Conservation (phyloP, 176 grass and related monocot species). For the Oryza glumipatula region DNA sequence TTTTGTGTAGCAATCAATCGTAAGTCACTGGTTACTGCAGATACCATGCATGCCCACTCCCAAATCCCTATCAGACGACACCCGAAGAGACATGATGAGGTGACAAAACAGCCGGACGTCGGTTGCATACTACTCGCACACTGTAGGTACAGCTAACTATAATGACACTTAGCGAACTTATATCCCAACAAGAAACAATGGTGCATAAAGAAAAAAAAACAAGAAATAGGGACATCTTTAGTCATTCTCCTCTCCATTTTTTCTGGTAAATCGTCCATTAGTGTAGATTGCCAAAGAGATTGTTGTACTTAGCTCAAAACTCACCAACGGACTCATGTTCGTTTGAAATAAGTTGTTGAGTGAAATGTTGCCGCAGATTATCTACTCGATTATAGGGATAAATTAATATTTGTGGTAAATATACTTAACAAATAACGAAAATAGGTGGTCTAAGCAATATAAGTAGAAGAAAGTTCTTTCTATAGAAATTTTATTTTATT, state of each 20-base stretch:
- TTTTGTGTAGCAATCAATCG: neutral
- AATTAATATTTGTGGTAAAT: no score
- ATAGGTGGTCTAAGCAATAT: no score
- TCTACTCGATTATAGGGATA: no score
- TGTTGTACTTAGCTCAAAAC: no score
- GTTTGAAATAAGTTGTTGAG: no score
- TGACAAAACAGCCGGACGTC: constrained; percentile 20
- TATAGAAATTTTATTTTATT: no score
- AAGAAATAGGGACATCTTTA: neutral
- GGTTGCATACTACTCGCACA: constrained; percentile 1
- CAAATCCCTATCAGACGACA: neutral
- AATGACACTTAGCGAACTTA: neutral
- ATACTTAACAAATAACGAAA: no score
- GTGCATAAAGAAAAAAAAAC: neutral
- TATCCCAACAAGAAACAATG: no score
- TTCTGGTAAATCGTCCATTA: neutral
- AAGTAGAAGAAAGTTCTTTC: no score
- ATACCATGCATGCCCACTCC: neutral
- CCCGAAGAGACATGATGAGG: neutral
- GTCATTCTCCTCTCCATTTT: neutral
- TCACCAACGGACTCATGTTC: no score
- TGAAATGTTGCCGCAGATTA: no score
- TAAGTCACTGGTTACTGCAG: neutral
- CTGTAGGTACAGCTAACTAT: neutral
- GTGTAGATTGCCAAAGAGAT: neutral